Percentiles rank a stretch among this genome's conserved stretches.
These are phyloP conservation scores for Hansfordia pulvinata DNA, from an alignment of 2,329 filamentous ascomycete species.

Conservation along the genomic window DNA sequence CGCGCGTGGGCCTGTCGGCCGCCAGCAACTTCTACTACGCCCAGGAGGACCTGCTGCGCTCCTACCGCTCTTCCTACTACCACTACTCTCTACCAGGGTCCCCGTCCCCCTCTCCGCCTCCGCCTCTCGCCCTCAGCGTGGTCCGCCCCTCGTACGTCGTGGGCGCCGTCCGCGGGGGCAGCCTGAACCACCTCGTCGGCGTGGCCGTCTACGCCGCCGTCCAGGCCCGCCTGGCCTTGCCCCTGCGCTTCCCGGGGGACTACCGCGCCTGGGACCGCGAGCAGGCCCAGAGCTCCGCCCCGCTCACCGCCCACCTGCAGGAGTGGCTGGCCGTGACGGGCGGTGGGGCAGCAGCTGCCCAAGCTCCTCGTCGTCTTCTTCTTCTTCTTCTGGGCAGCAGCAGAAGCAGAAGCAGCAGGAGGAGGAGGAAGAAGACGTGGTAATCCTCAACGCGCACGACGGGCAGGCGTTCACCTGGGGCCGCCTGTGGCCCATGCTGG, in stretches of 20 bases:
- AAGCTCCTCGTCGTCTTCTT: too few relatives aligned
- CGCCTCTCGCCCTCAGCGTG: conserved; percentile 26
- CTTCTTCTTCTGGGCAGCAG: too few relatives aligned
- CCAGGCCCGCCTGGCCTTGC: conserved; percentile 22
- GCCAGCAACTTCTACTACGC: conserved; percentile 45
- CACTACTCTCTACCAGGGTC: too few relatives aligned
- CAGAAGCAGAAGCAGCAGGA: too few relatives aligned
- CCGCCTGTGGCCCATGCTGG: conserved; percentile 30
- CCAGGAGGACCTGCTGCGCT: conserved; percentile 33
- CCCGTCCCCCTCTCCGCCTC: too few relatives aligned
- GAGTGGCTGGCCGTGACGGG: conserved; percentile 33
- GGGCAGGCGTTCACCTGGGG: conserved; percentile 29
- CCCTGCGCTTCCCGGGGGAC: conserved; percentile 28
- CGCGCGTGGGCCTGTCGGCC: conserved; percentile 25
- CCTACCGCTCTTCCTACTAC: conserved; percentile 24
- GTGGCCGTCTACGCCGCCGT: conserved; percentile 36
- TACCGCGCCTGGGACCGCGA: conserved; percentile 26
- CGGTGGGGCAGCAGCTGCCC: conserved; percentile 24
- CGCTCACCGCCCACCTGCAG: conserved; percentile 31
- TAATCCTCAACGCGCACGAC: conserved; percentile 35
- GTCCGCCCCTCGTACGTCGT: conserved; percentile 32
- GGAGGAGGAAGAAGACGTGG: too few relatives aligned
- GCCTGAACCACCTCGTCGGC: conserved; percentile 33
- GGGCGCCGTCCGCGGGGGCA: conserved; percentile 31
- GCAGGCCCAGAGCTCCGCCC: conserved; percentile 26